Base-by-base conservation (phyloP, 2,329 filamentous ascomycete species). In the Kalaharituber pfeilii region DNA sequence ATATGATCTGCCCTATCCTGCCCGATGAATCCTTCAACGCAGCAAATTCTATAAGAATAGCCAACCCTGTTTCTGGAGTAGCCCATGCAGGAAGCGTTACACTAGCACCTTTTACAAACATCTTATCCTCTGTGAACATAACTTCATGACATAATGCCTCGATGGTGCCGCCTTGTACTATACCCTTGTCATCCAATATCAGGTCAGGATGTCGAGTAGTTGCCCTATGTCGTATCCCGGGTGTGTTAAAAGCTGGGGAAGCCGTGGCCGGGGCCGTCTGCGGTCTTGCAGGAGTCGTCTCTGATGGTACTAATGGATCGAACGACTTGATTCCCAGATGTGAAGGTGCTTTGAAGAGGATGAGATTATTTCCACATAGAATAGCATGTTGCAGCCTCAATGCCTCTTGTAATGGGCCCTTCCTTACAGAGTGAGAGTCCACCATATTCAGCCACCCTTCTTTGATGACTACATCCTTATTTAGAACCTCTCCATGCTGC, bases 71-170 rank as follows among this genome's bases (percentile, higher is more conserved):
- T 50, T 65, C 63, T 22, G 62, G 63, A 6, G 60, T 58, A 8
- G 61, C 58, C 63, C 63, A 65, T n/a, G 60, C 62, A 25, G 62
- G 57, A 15, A 65, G 55, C 7, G 62, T 62, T 20, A 63, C 53
- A 50, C 60, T 53, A 45, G 62, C 62, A 26, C 54, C 53, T 50
- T 60, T 57, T 20, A 61, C 56, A 51, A 63, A 65, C 26, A 52
- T 47, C 27, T 60, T 53, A 49, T 62, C 55, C 22, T 52, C 54
- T 3, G 62, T 61, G 55, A 65, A 65, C 29, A 65, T 52, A 13
- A 65, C 62, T 47, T 65, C 62, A 49, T 65, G 63, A 44, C 62
- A 64, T 22, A 65, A 56, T 6, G 62, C 63, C 47, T 65, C 63
- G 25, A 63, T 58, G 9, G 62, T 62, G 50, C 63, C 63, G 42